A percentile compares a stretch with the other conserved stretches of the same genome.
Conservation (phyloP, 345 rosid genomes). For the Schrenkiella parvula region DNA sequence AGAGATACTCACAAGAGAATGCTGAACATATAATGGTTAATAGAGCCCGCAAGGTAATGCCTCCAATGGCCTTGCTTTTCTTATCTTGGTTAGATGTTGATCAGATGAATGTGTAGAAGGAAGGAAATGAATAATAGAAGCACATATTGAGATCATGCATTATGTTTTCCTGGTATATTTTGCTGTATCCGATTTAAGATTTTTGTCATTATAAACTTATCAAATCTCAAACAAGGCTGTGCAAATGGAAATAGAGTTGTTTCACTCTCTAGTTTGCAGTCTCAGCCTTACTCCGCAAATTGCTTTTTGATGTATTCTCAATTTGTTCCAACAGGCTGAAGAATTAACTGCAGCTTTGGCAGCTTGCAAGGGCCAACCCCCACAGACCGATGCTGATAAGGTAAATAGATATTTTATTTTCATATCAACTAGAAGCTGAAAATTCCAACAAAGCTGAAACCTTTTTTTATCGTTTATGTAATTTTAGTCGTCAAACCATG, state of each 20-base stretch:
- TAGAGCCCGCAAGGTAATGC: conserved; percentile 73
- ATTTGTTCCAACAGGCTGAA: conserved; percentile 64
- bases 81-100: not conserved
- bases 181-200: not conserved
- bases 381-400: conserved; percentile 52
- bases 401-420: conserved; percentile 40
- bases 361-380: conserved; percentile 65
- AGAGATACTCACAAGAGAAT: conserved; percentile 70
- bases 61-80: not conserved
- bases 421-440: not conserved
- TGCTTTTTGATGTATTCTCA: not conserved
- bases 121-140: not conserved
- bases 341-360: conserved; percentile 77
- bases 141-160: not conserved
- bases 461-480: conserved; percentile 19
- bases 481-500: conserved; percentile 41
- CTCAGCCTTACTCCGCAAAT: not conserved
- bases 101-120: not conserved
- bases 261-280: not conserved
- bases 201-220: not conserved
- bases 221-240: not conserved
- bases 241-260: not conserved
- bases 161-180: not conserved
- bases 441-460: not conserved
- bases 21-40: conserved; percentile 84